A percentile compares a stretch with the other conserved stretches of the same genome.
phyloP scores from a whole-genome alignment of 2,329 filamentous ascomycete species.

The Aureobasidium sp. region DNA sequence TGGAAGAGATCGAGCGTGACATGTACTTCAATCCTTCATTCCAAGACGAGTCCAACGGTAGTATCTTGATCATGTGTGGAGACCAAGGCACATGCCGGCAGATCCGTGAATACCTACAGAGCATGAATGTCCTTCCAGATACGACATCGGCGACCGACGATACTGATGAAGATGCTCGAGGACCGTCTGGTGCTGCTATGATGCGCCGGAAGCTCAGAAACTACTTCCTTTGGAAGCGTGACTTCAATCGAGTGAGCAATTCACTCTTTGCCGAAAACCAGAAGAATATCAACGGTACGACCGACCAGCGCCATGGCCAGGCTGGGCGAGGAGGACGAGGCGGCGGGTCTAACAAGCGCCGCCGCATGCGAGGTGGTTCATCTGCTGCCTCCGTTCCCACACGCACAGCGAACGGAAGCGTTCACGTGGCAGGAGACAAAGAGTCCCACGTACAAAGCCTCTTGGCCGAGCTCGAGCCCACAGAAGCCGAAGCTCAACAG shows the following conservation, averaged over 20 bases:
- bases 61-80: conserved; percentile 90
- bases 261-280: conserved; percentile 72
- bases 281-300: conserved; percentile 59
- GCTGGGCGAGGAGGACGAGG: conserved; percentile 48
- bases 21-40: conserved; percentile 69
- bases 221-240: conserved; percentile 83
- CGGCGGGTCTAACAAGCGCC: conserved; percentile 69
- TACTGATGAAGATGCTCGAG: conserved; percentile 36
- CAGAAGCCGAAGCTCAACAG: conserved; percentile 57
- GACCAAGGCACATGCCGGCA: conserved; percentile 81
- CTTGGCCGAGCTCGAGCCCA: conserved; percentile 74
- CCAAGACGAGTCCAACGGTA: conserved; percentile 81
- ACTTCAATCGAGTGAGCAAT: conserved; percentile 77
- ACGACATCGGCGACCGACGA: conserved; percentile 33
- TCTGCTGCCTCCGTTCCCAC: conserved; percentile 47
- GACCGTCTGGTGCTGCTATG: conserved; percentile 66
- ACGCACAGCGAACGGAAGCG: conserved; percentile 62
- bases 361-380: conserved; percentile 74
- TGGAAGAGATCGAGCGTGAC: conserved; percentile 89
- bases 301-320: conserved; percentile 43
- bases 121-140: conserved; percentile 64
- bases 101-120: conserved; percentile 81
- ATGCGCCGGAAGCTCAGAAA: conserved; percentile 79
- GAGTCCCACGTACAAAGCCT: conserved; percentile 73
- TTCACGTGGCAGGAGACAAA: conserved; percentile 72